phyloP scores from a whole-genome alignment of 2,329 filamentous ascomycete species.

The Pseudocercospora vitis region DNA sequence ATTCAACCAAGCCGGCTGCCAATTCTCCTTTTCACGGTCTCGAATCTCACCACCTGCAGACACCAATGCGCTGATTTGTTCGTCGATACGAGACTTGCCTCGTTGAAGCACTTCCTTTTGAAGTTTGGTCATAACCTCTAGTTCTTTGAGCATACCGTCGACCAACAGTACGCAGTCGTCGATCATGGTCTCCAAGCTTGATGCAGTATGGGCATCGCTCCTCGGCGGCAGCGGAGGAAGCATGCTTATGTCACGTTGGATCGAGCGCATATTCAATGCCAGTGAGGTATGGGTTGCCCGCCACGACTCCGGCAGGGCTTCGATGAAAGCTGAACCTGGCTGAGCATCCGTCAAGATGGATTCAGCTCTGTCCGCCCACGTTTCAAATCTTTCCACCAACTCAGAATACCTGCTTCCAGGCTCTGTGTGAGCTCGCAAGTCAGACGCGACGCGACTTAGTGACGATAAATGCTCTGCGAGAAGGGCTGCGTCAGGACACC shows the following conservation, averaged over 20 bases:
- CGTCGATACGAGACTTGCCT: conserved; percentile 61
- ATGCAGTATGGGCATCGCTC: conserved; percentile 21
- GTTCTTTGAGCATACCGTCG: conserved; percentile 61
- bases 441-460: conserved; percentile 58
- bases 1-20: conserved; percentile 34
- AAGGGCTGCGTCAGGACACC: conserved; percentile 44
- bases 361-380: conserved; percentile 50
- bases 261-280: conserved; percentile 56
- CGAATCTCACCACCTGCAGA: conserved; percentile 8
- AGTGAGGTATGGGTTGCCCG: conserved; percentile 58
- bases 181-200: conserved; percentile 53
- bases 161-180: conserved; percentile 53
- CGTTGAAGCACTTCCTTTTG: conserved; percentile 57
- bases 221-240: conserved; percentile 42
- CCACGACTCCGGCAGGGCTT: conserved; percentile 59
- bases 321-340: conserved; percentile 52
- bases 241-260: conserved; percentile 52
- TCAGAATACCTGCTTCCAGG: conserved; percentile 58
- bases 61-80: conserved; percentile 28
- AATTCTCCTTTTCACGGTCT: conserved; percentile 24
- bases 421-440: conserved; percentile 60
- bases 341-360: conserved; percentile 17
- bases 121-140: conserved; percentile 62
- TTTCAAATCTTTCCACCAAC: conserved; percentile 59
- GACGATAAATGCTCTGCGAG: conserved; percentile 60